phyloP scores from a whole-genome alignment of 169 alveolate genomes.

The Cytauxzoon felis region DNA sequence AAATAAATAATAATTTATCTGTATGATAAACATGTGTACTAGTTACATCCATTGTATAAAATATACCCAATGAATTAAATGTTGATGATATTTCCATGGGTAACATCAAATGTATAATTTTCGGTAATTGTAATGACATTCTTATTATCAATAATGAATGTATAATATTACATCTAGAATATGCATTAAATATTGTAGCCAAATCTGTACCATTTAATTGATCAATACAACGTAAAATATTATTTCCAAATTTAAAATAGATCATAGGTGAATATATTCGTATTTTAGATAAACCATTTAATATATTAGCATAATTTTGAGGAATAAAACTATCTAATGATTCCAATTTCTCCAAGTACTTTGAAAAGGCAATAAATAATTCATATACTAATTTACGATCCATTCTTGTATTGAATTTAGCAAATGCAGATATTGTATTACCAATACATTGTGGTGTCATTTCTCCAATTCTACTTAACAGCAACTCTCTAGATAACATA shows the following conservation, averaged over 20 bases:
- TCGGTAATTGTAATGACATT: too few species aligned
- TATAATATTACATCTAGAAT: slow-evolving; percentile 9
- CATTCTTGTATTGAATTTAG: slow-evolving; percentile 23
- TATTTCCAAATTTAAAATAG: not conserved
- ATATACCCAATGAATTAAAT: too few species aligned
- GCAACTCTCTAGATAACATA: not conserved
- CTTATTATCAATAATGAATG: too few species aligned
- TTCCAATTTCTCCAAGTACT: not conserved
- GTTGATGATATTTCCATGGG: too few species aligned
- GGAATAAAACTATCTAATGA: slow-evolving; percentile 16
- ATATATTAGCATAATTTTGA: slow-evolving; percentile 54
- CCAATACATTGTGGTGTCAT: slow-evolving; percentile 65
- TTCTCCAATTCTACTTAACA: not conserved
- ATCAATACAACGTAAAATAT: not conserved
- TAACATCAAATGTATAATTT: too few species aligned
- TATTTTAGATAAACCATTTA: slow-evolving; percentile 52
- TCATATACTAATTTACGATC: not conserved
- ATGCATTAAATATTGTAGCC: slow-evolving; percentile 19
- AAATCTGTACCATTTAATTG: slow-evolving; percentile 37
- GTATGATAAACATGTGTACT: too few species aligned
- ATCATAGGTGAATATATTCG: not conserved
- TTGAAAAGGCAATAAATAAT: slow-evolving; percentile 21
- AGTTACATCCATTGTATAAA: too few species aligned
- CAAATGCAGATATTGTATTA: slow-evolving; percentile 43
- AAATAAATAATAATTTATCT: too few species aligned